Evolutionary conservation across 768 basidiomycete genomes (phyloP), one percentile per base, ranked within the genome.

Genomic region (Nidularia pulvinata): DNA sequence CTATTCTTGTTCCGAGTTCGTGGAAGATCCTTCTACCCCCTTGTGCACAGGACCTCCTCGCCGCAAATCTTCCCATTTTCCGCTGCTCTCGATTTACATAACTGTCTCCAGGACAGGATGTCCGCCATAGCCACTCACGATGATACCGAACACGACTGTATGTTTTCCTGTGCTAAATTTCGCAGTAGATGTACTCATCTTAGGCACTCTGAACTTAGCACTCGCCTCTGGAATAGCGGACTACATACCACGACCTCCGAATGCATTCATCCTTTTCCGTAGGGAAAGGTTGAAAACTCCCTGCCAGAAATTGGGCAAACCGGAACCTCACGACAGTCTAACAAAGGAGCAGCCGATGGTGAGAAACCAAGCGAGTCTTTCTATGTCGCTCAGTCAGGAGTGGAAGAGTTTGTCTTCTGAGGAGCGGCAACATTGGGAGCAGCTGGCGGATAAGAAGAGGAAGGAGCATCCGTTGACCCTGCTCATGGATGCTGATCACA

Each of bases 211-310:
- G 25, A 25, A 25, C 25, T 25, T 25, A 25, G 25, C 25, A 25
- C 25, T 25, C 25, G 25, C 25, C 25, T 25, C 25, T n/a, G n/a
- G n/a, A n/a, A n/a, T n/a, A n/a, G n/a, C n/a, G n/a, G n/a, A n/a
- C n/a, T n/a, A 91, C 64, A 84, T 91, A 74, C 90, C 90, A 69
- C 84, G 89, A 43, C 89, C 89, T 1, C 87, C 89, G 71, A 91
- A 91, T 62, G 89, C 89, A 6, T 91, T 91, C 76, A 91, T 91
- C 66, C 79, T 91, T 52, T 91, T 91, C 80, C 83, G 89, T 51
- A 81, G 88, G 60, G 84, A 87, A 62, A 89, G 86, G 70, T 89
- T 85, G 25, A 25, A 25, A 25, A 2, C 25, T 25, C 25, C 4
- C 69, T 85, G 88, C 69, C 85, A 88, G 49, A 82, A 84, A 34